Evolutionary conservation across 352 stramenopile species (phyloP).

Genomic region (Lagenidium giganteum): DNA sequence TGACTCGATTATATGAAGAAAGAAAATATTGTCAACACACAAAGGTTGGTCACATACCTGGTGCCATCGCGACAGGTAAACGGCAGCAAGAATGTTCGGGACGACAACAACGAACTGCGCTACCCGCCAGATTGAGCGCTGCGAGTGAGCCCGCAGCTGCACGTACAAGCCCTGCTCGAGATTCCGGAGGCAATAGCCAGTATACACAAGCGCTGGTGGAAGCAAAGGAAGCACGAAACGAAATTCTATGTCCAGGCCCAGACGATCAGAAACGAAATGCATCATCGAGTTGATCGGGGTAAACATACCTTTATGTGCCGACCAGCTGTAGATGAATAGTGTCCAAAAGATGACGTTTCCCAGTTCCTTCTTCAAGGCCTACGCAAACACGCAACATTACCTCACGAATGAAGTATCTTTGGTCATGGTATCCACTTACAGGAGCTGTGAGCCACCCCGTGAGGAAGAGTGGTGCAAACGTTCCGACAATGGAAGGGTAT

Average conservation of each 20-base stretch:
- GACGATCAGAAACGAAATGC: neutral
- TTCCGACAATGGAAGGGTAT: constrained; percentile 68
- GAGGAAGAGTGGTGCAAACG: constrained; percentile 33
- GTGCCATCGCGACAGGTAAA: constrained; percentile 71
- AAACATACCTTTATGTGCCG: constrained; percentile 68
- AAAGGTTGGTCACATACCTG: constrained; percentile 16
- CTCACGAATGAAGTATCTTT: neutral
- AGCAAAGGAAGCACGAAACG: constrained; percentile 82
- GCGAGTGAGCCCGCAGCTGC: constrained; percentile 43
- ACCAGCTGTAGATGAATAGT: constrained; percentile 74
- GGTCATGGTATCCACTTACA: constrained; percentile 20
- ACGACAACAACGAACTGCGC: constrained; percentile 47
- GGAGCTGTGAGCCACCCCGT: constrained; percentile 55
- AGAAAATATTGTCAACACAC: neutral
- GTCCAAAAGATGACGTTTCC: constrained; percentile 58
- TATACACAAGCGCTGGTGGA: constrained; percentile 65
- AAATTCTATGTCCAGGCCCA: constrained; percentile 44
- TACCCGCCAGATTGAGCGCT: constrained; percentile 47
- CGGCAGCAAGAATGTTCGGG: constrained; percentile 54
- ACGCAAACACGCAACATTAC: neutral
- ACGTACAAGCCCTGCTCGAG: constrained; percentile 57
- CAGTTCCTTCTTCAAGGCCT: constrained; percentile 64
- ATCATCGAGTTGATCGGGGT: neutral
- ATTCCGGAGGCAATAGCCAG: constrained; percentile 68
- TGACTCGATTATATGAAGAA: too few relatives aligned